These are phyloP conservation scores for Glycyrrhiza uralensis DNA, from an alignment of 306 rosid species.

Conservation along the genomic window DNA sequence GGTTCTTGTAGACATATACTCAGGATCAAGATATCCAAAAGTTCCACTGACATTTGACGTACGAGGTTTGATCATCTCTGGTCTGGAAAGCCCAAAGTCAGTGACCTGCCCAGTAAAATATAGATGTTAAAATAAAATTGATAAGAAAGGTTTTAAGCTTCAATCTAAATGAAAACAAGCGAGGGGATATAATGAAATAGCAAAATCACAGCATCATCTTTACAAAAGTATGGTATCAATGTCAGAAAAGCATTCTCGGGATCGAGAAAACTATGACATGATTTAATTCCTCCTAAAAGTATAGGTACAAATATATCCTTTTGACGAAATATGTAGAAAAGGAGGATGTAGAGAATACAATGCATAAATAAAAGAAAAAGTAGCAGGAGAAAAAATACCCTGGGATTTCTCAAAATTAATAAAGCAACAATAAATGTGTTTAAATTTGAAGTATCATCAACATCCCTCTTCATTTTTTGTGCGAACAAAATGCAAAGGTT, in stretches of 20 bases:
- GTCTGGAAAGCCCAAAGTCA: slow-evolving; percentile 49
- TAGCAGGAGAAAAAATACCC: not conserved
- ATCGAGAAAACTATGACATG: not conserved
- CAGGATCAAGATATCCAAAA: slow-evolving; percentile 46
- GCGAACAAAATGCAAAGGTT: slow-evolving; percentile 23
- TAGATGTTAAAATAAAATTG: not conserved
- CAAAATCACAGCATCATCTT: not conserved
- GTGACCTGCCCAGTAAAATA: slow-evolving; percentile 35
- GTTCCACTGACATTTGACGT: slow-evolving; percentile 36
- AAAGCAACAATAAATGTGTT: not conserved
- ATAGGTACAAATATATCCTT: not conserved
- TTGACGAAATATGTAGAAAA: slow-evolving; percentile 11
- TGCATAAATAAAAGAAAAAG: not conserved
- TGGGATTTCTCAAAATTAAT: not conserved
- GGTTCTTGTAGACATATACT: slow-evolving; percentile 39
- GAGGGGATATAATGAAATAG: not conserved
- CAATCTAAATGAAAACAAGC: not conserved
- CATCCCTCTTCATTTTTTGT: slow-evolving; percentile 1
- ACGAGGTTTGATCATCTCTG: slow-evolving; percentile 36
- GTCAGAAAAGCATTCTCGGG: not conserved
- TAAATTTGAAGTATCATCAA: not conserved
- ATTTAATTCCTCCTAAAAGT: not conserved
- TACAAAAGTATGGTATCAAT: not conserved
- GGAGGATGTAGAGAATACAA: not conserved
- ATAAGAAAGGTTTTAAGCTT: not conserved